Evolutionary conservation across 73 alveolate species (phyloP), one percentile per base, ranked within the genome.

Genomic region (Paramecium sonneborni): DNA sequence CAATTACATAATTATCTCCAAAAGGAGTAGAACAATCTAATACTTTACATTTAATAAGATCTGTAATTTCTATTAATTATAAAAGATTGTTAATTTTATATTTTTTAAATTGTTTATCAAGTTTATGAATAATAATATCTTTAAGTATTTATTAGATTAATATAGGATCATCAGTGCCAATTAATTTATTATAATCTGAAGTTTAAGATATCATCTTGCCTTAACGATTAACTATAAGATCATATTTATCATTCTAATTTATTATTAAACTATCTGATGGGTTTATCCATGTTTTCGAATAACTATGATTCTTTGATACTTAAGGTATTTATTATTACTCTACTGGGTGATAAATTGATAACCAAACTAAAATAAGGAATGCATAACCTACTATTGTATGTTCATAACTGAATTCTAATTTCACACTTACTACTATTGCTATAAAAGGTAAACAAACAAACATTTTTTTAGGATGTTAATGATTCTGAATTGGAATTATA

Each of bases 1-100:
- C 84, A 30, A 62, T 62, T 46, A 62, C 24, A 26, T 26, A 62
- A 62, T 62, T 26, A 62, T 62, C 84, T 62, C 84, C 84, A 62
- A 62, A 62, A 26, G 84, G 84, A 0, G 84, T 62, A 26, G 84
- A 12, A 14, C 84, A 62, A 26, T 62, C 84, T 6, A 62, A 32
- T 2, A 62, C 26, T 62, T 32, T 26, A 3, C 39, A 62, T 62
- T 28, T 62, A 21, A 52, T 52, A 6, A 32, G 84, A 62, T 62
- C 39, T 30, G 84, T 62, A 9, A 10, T 26, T 26, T 32, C 26
- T 30, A 62, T 62, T 12, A 32, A 62, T 62, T 62, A 11, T 6
- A 62, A 62, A 8, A 62, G 84, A 26, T 43, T 30, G 6, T 11
- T 26, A 26, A 62, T 62, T 26, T 62, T 30, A 5, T 30, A 30